Percentiles rank a stretch among this genome's conserved stretches.
Conservation (phyloP, 495 filamentous ascomycete species). For the Penicillium egyptiacum region DNA sequence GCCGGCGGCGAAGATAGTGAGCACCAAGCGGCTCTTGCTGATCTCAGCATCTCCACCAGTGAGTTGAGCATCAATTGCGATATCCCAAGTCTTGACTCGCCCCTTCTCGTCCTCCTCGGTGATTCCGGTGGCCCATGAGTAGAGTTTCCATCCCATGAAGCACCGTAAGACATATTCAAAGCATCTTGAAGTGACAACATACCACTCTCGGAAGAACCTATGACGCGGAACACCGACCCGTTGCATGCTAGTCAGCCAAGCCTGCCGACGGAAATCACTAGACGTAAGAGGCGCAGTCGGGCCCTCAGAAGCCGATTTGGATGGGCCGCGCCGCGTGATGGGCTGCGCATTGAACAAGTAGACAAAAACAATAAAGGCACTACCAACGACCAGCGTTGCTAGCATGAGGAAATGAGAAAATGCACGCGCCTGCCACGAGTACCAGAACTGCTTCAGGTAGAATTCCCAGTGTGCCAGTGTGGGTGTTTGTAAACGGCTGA, state of each 20-base stretch:
- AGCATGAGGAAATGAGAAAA: constrained; percentile 55
- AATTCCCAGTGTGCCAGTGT: constrained; percentile 28
- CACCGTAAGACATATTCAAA: constrained; percentile 79
- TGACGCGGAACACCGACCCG: constrained; percentile 92
- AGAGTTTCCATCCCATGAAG: constrained; percentile 70
- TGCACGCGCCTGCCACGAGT: constrained; percentile 43
- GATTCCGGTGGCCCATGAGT: constrained; percentile 73
- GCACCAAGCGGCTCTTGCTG: constrained; percentile 78
- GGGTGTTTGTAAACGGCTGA: constrained; percentile 37
- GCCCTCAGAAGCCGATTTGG: constrained; percentile 24
- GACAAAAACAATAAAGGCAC: constrained; percentile 65
- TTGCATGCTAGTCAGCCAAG: constrained; percentile 94
- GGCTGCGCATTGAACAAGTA: constrained; percentile 63
- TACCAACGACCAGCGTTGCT: constrained; percentile 61
- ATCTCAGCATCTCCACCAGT: constrained; percentile 92
- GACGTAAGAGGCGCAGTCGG: constrained; percentile 69
- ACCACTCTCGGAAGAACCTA: constrained; percentile 78
- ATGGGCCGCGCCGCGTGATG: constrained; percentile 29
- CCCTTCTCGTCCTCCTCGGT: constrained; percentile 85
- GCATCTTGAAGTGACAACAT: constrained; percentile 75
- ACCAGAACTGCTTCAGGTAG: constrained; percentile 34
- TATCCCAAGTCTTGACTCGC: constrained; percentile 89
- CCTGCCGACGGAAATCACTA: constrained; percentile 80
- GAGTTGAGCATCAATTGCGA: constrained; percentile 91
- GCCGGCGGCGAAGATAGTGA: constrained; percentile 85